Evolutionary conservation across 2,329 filamentous ascomycete genomes (phyloP).

Genomic region (Colletotrichum chrysophilum): DNA sequence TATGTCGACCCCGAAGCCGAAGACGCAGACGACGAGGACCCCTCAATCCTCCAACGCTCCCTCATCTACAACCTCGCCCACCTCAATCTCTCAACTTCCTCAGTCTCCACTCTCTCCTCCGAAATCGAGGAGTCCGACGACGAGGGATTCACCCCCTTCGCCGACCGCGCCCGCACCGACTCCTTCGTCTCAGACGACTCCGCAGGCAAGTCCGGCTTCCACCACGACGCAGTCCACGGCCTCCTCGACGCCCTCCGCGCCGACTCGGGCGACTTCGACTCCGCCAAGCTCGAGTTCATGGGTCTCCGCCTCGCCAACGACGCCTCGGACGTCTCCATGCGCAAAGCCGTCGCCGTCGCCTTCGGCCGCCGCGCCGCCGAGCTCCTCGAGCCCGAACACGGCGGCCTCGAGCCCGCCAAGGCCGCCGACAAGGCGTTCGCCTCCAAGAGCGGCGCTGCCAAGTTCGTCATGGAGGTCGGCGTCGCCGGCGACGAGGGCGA

Average conservation of each 20-base stretch:
- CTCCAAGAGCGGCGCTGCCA: constrained; percentile 54
- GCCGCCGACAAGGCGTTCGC: constrained; percentile 69
- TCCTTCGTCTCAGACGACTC: constrained; percentile 79
- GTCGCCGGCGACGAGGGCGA: constrained; percentile 67
- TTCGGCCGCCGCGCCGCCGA: constrained; percentile 84
- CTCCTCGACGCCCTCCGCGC: constrained; percentile 86
- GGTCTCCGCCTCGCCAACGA: constrained; percentile 90
- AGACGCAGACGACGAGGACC: constrained; percentile 55
- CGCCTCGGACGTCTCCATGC: constrained; percentile 87
- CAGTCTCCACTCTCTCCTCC: constrained; percentile 66
- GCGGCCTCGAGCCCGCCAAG: constrained; percentile 63
- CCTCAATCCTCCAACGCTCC: constrained; percentile 57
- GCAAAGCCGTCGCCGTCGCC: constrained; percentile 82
- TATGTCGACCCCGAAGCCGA: constrained; percentile 54
- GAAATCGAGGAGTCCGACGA: constrained; percentile 70
- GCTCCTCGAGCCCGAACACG: constrained; percentile 59
- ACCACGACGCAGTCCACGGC: constrained; percentile 84
- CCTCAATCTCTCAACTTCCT: constrained; percentile 58
- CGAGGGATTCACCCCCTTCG: constrained; percentile 59
- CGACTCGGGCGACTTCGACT: constrained; percentile 79
- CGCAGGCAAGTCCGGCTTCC: constrained; percentile 70
- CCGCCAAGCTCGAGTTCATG: constrained; percentile 86
- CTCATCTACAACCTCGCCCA: constrained; percentile 60
- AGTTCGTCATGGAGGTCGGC: constrained; percentile 65
- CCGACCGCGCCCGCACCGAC: constrained; percentile 65